phyloP scores from a whole-genome alignment of 768 basidiomycete genomes.

The Panellus pusillus region DNA sequence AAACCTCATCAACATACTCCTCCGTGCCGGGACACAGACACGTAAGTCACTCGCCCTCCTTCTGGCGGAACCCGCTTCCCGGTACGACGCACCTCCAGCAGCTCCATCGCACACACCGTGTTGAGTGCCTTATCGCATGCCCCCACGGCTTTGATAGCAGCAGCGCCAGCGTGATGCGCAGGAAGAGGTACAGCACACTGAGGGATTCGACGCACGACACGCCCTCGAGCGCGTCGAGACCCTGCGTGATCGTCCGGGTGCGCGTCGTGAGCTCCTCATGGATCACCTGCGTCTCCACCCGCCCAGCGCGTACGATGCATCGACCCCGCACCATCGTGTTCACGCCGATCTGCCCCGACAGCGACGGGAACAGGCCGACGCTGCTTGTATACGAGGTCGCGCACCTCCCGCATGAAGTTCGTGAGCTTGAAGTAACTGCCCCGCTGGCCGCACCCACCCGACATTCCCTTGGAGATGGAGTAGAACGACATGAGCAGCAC shows the following conservation, averaged over 20 bases:
- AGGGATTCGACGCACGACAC: conserved; percentile 73
- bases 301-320: too few species aligned
- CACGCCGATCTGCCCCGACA: conserved; percentile 90
- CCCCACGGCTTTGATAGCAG: conserved; percentile 75
- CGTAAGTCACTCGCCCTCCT: conserved; percentile 89
- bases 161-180: conserved; percentile 74
- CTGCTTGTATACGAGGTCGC: conserved; percentile 93
- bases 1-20: conserved; percentile 77
- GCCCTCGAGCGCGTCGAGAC: too few species aligned
- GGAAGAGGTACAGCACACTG: conserved; percentile 95
- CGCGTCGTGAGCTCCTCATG: conserved; percentile 73
- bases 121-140: conserved; percentile 78
- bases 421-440: conserved; percentile 95
- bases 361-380: conserved; percentile 85
- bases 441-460: conserved; percentile 94
- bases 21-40: conserved; percentile 95
- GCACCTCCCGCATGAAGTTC: conserved; percentile 75
- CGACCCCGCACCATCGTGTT: conserved; percentile 86
- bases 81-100: conserved; percentile 92
- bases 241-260: conserved; percentile 74
- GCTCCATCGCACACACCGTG: conserved; percentile 79
- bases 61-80: conserved; percentile 94
- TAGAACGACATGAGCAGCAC: conserved; percentile 93
- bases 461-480: conserved; percentile 95
- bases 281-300: conserved; percentile 77